Evolutionary conservation across 306 rosid genomes (phyloP).

Genomic region (Rosa rugosa): DNA sequence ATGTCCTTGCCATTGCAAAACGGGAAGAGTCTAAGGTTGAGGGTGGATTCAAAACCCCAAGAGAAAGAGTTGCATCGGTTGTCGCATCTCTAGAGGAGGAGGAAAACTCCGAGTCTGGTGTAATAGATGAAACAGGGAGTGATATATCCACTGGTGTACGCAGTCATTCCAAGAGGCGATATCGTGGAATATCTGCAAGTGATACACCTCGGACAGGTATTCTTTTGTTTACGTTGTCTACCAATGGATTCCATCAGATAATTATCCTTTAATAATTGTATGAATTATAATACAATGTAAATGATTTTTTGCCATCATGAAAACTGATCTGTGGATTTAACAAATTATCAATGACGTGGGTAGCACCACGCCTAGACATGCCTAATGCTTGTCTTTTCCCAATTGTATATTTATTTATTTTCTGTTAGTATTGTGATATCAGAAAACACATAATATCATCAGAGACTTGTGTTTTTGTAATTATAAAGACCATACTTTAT

Average conservation of each 20-base stretch:
- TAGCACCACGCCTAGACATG: not conserved
- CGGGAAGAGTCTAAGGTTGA: conserved; percentile 57
- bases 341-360: not conserved
- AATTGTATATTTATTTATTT: not conserved
- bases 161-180: conserved; percentile 46
- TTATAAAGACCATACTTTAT: not conserved
- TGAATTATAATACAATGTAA: not conserved
- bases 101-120: conserved; percentile 40
- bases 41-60: conserved; percentile 72
- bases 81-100: conserved; percentile 74
- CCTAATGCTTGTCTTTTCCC: not conserved
- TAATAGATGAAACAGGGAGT: conserved; percentile 43
- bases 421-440: not conserved
- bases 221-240: not conserved
- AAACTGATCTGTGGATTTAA: not conserved
- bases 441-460: not conserved
- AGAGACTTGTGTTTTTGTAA: not conserved
- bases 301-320: not conserved
- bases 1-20: conserved; percentile 74
- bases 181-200: conserved; percentile 54
- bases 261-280: not conserved
- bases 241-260: not conserved
- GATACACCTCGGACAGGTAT: conserved; percentile 50
- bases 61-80: conserved; percentile 57
- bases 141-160: conserved; percentile 19